Percentiles rank a stretch among this genome's conserved stretches.
Evolutionary conservation across 1,284 basidiomycete genomes (phyloP).

Genomic region (Ceratobasidium sp.): DNA sequence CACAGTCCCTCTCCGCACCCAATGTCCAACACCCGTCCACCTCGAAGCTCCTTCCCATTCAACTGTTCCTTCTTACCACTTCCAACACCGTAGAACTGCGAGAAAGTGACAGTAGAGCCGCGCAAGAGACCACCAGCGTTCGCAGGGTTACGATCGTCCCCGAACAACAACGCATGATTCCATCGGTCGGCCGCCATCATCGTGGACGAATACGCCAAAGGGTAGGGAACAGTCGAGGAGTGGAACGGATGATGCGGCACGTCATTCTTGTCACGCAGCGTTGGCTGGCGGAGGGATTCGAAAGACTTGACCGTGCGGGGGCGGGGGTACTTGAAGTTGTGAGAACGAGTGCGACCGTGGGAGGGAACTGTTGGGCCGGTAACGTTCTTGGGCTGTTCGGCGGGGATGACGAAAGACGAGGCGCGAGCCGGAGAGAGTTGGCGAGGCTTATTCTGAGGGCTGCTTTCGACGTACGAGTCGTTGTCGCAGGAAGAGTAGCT

Average conservation of each 20-base stretch:
- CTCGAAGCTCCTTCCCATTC: constrained; percentile 36
- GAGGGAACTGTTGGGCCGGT: constrained; percentile 16
- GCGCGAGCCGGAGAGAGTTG: constrained; percentile 11
- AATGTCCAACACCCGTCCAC: constrained; percentile 35
- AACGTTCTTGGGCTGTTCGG: constrained; percentile 1
- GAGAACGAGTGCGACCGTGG: constrained; percentile 24
- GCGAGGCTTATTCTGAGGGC: not conserved
- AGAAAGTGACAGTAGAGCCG: constrained; percentile 40
- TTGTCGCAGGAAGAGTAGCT: constrained; percentile 31
- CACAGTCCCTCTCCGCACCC: constrained; percentile 43
- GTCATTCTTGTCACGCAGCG: constrained; percentile 34
- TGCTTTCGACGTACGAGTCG: not conserved
- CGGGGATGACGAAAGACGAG: constrained; percentile 6
- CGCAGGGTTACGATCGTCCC: constrained; percentile 32
- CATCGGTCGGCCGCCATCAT: constrained; percentile 42
- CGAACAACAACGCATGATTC: constrained; percentile 43
- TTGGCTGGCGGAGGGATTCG: constrained; percentile 24
- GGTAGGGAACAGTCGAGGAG: constrained; percentile 21
- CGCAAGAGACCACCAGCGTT: constrained; percentile 41
- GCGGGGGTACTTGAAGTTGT: constrained; percentile 32
- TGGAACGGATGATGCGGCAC: constrained; percentile 37
- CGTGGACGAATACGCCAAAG: constrained; percentile 26
- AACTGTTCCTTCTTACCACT: constrained; percentile 41
- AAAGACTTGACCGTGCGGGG: constrained; percentile 20
- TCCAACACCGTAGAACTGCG: constrained; percentile 43